These are phyloP conservation scores for Turnera subulata DNA, from an alignment of 345 rosid species.

Conservation along the genomic window DNA sequence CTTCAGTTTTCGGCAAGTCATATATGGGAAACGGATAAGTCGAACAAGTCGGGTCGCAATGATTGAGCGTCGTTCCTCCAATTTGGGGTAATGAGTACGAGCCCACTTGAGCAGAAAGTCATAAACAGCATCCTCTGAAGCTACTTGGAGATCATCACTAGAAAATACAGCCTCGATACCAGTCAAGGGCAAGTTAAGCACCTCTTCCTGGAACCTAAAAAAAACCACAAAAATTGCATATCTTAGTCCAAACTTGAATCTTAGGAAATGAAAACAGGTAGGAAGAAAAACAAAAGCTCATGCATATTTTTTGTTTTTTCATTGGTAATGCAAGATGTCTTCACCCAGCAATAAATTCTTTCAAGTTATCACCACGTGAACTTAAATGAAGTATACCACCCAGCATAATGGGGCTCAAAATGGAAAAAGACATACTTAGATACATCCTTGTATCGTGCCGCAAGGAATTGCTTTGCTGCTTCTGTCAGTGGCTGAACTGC, in stretches of 20 bases:
- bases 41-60: constrained; percentile 53
- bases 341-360: too few species aligned
- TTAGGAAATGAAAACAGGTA: too few species aligned
- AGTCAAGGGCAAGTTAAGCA: constrained; percentile 68
- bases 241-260: too few species aligned
- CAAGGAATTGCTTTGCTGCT: constrained; percentile 67
- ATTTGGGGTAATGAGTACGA: constrained; percentile 53
- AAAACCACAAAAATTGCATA: constrained; percentile 1
- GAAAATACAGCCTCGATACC: constrained; percentile 75
- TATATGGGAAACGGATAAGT: constrained; percentile 69
- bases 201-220: constrained; percentile 58
- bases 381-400: too few species aligned
- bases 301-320: not conserved
- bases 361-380: too few species aligned
- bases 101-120: constrained; percentile 73
- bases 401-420: not conserved
- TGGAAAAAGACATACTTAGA: constrained; percentile 38
- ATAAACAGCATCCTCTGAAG: constrained; percentile 70
- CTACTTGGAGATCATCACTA: constrained; percentile 58
- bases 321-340: not conserved
- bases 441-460: constrained; percentile 54
- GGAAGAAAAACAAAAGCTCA: not conserved
- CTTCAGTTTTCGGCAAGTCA: constrained; percentile 68
- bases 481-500: constrained; percentile 71
- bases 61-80: constrained; percentile 57